Evolutionary conservation across 2,329 filamentous ascomycete genomes (phyloP), one percentile per base, ranked within the genome.

Genomic region (Pseudogymnoascus sp.): DNA sequence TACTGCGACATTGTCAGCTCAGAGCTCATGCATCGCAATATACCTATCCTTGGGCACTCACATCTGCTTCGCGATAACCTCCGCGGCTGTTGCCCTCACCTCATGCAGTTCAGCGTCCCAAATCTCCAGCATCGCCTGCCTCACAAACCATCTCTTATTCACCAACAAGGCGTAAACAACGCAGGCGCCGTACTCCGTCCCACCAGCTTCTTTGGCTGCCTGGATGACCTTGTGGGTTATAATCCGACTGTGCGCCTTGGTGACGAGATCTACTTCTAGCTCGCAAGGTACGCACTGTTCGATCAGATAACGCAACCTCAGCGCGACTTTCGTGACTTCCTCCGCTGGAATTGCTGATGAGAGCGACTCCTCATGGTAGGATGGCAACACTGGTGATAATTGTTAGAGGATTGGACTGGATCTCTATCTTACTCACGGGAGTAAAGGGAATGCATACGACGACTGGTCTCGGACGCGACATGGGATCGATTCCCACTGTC

Each of bases 261-360:
- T 94, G 71, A 99, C 81, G 62, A 84, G 79, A 4, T 80, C 80
- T 58, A 90, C 85, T 63, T 94, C 88, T 39, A 99, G 81, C 75
- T 99, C 94, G 78, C 91, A 97, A 1, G 93, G 90, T 25, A 99
- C 84, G 62, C 92, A 88, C 73, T 92, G 84, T 75, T 96, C 92
- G 69, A 99, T 86, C 68, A 96, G 86, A 72, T 95, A 91, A 70
- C 93, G 95, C 66, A 99, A 80, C 63, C 92, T 90, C 14, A 99
- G 83, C 25, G 92, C 93, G 62, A 95, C 82, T 73, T 92, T 92
- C 65, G 93, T 97, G 65, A 97, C 92, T 69, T 94, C 88, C 64
- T 83, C 80, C 11, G 92, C 81, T 1, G 90, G 84, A 36, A 93
- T 86, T 28, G 89, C 85, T 9, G 90, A 86, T 42, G 85, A 75